These are phyloP conservation scores for Suhomyces panamericanus DNA, from an alignment of 1,139 yeast genomes.

Conservation along the genomic window DNA sequence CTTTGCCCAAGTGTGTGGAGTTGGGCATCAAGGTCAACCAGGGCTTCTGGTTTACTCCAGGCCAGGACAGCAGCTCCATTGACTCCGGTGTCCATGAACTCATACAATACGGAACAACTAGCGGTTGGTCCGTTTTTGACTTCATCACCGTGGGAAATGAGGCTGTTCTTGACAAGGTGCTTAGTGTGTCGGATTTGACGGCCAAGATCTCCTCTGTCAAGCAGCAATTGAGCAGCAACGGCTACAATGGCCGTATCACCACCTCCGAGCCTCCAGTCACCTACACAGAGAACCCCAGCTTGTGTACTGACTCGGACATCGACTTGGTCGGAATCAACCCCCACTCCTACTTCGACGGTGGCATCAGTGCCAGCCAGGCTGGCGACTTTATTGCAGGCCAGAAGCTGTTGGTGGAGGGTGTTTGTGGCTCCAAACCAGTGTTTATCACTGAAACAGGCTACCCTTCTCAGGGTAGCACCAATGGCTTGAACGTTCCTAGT, in stretches of 20 bases:
- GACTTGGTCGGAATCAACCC: slow-evolving; percentile 77
- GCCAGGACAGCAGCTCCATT: slow-evolving; percentile 65
- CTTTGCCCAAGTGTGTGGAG: slow-evolving; percentile 58
- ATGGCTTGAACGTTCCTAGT: slow-evolving; percentile 75
- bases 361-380: slow-evolving; percentile 61
- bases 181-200: slow-evolving; percentile 58
- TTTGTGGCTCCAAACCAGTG: slow-evolving; percentile 53
- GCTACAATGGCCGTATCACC: slow-evolving; percentile 74
- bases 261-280: slow-evolving; percentile 89
- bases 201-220: slow-evolving; percentile 66
- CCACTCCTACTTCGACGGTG: slow-evolving; percentile 77
- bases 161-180: slow-evolving; percentile 66
- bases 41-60: slow-evolving; percentile 73
- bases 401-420: slow-evolving; percentile 48
- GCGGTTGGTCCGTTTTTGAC: slow-evolving; percentile 70
- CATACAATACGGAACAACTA: slow-evolving; percentile 51
- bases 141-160: slow-evolving; percentile 84
- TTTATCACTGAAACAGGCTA: slow-evolving; percentile 85
- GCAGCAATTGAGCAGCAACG: slow-evolving; percentile 56
- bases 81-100: slow-evolving; percentile 58
- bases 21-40: slow-evolving; percentile 77
- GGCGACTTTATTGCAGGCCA: slow-evolving; percentile 74
- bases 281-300: slow-evolving; percentile 58
- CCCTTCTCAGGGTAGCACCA: slow-evolving; percentile 69
- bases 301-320: slow-evolving; percentile 62